Conservation (phyloP, 495 filamentous ascomycete species). For the Aspergillus haitiensis region DNA sequence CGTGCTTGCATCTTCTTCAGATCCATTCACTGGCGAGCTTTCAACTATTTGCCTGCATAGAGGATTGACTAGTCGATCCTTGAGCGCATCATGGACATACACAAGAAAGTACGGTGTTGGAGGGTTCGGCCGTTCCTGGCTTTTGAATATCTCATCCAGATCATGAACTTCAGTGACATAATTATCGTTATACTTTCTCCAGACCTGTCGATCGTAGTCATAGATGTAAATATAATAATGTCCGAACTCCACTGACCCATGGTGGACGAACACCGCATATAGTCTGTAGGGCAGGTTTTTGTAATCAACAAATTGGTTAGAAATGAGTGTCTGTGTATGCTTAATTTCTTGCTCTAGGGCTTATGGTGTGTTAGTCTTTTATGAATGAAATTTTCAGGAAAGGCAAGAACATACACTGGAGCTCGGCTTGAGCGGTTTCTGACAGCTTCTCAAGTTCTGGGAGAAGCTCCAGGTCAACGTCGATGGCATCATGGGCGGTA, state of each 20-base stretch:
- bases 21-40: constrained; percentile 20
- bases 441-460: constrained; percentile 37
- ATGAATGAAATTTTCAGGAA: background rate
- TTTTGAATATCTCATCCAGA: constrained; percentile 63
- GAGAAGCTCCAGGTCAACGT: constrained; percentile 32
- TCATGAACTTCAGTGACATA: constrained; percentile 68
- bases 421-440: constrained; percentile 34
- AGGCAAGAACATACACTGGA: constrained; percentile 35
- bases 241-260: constrained; percentile 66
- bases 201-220: constrained; percentile 76
- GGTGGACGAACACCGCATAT: constrained; percentile 89
- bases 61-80: constrained; percentile 61
- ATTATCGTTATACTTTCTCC: constrained; percentile 94
- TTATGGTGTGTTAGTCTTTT: constrained; percentile 24
- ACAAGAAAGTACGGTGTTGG: constrained; percentile 87
- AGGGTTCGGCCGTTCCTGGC: constrained; percentile 57
- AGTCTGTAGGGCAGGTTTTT: constrained; percentile 72
- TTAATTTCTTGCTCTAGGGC: constrained; percentile 52
- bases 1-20: constrained; percentile 7
- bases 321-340: constrained; percentile 51
- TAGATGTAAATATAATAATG: constrained; percentile 98
- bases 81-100: constrained; percentile 68
- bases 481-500: constrained; percentile 29
- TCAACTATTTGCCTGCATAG: constrained; percentile 51
- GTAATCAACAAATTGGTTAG: constrained; percentile 59